phyloP scores from a whole-genome alignment of 805 yeast species.

The Metschnikowia cerradonensis region DNA sequence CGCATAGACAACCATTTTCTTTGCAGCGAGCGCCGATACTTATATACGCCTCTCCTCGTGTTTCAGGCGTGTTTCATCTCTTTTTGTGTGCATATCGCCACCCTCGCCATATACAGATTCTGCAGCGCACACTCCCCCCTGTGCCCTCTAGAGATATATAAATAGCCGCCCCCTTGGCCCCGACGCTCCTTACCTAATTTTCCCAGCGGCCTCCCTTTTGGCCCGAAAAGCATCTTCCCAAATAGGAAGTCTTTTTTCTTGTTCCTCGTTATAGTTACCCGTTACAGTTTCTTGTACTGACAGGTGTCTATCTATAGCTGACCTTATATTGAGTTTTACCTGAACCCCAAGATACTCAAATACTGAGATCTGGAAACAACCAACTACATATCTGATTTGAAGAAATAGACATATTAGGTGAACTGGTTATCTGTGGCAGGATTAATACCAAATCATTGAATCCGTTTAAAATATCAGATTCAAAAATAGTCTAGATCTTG shows the following conservation, averaged over 20 bases:
- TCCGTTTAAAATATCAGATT: too few relatives aligned
- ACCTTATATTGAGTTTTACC: not conserved
- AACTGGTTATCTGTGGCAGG: too few relatives aligned
- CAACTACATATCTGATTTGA: not conserved
- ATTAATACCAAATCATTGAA: too few relatives aligned
- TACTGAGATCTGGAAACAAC: too few relatives aligned
- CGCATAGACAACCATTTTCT: slow-evolving; percentile 1
- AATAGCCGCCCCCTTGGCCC: slow-evolving; percentile 3
- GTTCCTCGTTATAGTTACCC: not conserved
- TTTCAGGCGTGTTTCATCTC: slow-evolving; percentile 2
- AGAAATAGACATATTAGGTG: not conserved
- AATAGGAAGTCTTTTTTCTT: not conserved
- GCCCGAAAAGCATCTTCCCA: not conserved
- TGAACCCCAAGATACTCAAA: too few relatives aligned
- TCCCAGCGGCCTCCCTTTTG: not conserved
- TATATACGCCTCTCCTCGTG: slow-evolving; percentile 1
- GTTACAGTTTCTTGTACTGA: not conserved
- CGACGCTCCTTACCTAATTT: slow-evolving; percentile 1
- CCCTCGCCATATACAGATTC: not conserved
- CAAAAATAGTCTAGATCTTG: too few relatives aligned
- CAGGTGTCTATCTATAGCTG: not conserved
- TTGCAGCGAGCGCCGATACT: not conserved
- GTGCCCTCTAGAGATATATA: not conserved
- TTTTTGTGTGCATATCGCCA: slow-evolving; percentile 2
- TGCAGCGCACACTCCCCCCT: not conserved